phyloP scores from a whole-genome alignment of 352 stramenopile genomes.

The Pythium aquatile region DNA sequence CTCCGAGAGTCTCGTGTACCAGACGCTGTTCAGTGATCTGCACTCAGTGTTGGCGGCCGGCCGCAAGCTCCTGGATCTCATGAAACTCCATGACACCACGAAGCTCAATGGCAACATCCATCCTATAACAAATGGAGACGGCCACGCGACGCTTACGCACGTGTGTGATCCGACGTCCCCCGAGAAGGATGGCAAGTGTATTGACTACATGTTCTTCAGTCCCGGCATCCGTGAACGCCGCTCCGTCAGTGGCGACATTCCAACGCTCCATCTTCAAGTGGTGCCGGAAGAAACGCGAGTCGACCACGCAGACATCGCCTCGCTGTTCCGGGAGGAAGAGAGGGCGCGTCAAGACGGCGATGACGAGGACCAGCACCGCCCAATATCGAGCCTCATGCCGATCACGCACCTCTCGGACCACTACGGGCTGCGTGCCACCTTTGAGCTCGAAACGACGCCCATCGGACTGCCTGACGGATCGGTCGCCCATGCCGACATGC shows the following conservation, averaged over 20 bases:
- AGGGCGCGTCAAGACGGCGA: slow-evolving; percentile 19
- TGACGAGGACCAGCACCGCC: slow-evolving; percentile 15
- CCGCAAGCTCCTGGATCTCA: slow-evolving; percentile 55
- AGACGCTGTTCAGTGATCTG: slow-evolving; percentile 50
- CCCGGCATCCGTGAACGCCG: slow-evolving; percentile 34
- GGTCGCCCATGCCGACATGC: slow-evolving; percentile 27
- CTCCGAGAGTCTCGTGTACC: slow-evolving; percentile 59
- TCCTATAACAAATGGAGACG: slow-evolving; percentile 79
- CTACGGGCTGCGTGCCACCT: slow-evolving; percentile 58
- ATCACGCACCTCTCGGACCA: slow-evolving; percentile 84
- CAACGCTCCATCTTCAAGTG: slow-evolving; percentile 42
- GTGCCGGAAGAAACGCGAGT: slow-evolving; percentile 46
- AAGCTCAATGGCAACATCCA: slow-evolving; percentile 52
- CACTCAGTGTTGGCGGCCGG: slow-evolving; percentile 37
- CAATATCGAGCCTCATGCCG: slow-evolving; percentile 30
- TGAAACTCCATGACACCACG: slow-evolving; percentile 60
- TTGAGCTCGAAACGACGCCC: slow-evolving; percentile 43
- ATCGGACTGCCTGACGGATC: slow-evolving; percentile 48
- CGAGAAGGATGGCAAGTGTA: slow-evolving; percentile 78
- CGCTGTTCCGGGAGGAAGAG: slow-evolving; percentile 31
- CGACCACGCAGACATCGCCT: slow-evolving; percentile 52
- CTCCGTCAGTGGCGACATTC: slow-evolving; percentile 26
- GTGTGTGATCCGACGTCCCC: slow-evolving; percentile 37
- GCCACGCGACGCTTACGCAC: slow-evolving; percentile 64
- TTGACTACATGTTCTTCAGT: slow-evolving; percentile 86